Evolutionary conservation across 2,329 filamentous ascomycete genomes (phyloP), one percentile per base, ranked within the genome.

Genomic region (Fusarium drepaniforme): DNA sequence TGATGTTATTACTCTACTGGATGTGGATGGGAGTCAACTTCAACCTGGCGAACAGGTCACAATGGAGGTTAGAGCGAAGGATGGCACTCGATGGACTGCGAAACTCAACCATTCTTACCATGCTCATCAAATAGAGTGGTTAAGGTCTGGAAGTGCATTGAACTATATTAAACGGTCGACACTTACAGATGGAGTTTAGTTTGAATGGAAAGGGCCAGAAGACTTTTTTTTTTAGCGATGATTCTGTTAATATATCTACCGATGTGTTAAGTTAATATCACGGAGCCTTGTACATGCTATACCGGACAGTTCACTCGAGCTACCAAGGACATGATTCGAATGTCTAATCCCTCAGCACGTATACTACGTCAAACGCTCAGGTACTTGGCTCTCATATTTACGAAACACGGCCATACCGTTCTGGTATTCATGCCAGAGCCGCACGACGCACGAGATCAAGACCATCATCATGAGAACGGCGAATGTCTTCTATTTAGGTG

Each of bases 41-140:
- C 11, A 64, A 11, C 73, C 65, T 0, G 67, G 70, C 1, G 60
- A 68, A 8, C 63, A 72, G 8, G 71, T 74, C 6, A 69, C 37
- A 0, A 76, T 76, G 74, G 35, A 62, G 16, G 66, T 74, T 2
- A 13, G 11, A 2, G 25, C 18, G 12, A 59, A 28, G 4, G 58
- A 69, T 23, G 72, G 73, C 1, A 49, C 35, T 2, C 30, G 42
- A 4, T 75, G 73, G 73, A 66, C 49, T 3, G 57, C 72, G 11
- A 63, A 57, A 21, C 13, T 76, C 3, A 65, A 75, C 16, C 73
- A 72, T 5, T 75, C 73, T 2, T 72, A 64, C 12, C 67, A 72
- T 11, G 9, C 11, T 1, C 62, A 73, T 11, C 73, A 75, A 4
- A 64, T 73, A 8, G 40, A 71, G 0, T 75, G 70, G 70, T 3